Conservation (phyloP, 345 rosid genomes). For the Rubroshorea leprosula region DNA sequence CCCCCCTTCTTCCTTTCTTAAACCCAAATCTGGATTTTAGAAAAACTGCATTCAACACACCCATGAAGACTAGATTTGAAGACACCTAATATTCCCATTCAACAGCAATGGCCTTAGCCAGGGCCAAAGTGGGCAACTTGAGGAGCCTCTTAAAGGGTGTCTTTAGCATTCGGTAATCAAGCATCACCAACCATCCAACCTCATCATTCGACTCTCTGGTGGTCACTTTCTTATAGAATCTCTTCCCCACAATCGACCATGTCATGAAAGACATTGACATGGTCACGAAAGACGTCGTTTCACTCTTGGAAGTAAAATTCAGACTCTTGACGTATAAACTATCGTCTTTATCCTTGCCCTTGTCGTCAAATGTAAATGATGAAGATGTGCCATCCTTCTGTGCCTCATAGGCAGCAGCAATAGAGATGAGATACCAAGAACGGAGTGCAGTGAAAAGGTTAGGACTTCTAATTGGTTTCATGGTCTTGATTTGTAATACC, state of each 20-base stretch:
- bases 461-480: constrained; percentile 30
- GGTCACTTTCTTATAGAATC: constrained; percentile 73
- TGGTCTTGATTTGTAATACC: no score
- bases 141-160: constrained; percentile 79
- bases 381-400: constrained; percentile 40
- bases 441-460: constrained; percentile 13
- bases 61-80: no score
- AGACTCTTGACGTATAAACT: constrained; percentile 40
- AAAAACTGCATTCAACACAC: no score
- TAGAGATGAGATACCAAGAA: constrained; percentile 33
- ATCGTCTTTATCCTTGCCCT: constrained; percentile 23
- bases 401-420: constrained; percentile 31
- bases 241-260: constrained; percentile 82
- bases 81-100: constrained; percentile 99
- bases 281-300: constrained; percentile 63
- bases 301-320: constrained; percentile 23
- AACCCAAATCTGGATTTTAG: no score
- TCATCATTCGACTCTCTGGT: constrained; percentile 87
- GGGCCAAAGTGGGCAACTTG: constrained; percentile 64
- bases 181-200: constrained; percentile 91
- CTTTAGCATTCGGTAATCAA: constrained; percentile 90
- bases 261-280: constrained; percentile 92
- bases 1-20: no score
- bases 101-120: constrained; percentile 87
- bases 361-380: constrained; percentile 40